These are phyloP conservation scores for Fusarium tjaetaba DNA, from an alignment of 2,329 filamentous ascomycete species.

Conservation along the genomic window DNA sequence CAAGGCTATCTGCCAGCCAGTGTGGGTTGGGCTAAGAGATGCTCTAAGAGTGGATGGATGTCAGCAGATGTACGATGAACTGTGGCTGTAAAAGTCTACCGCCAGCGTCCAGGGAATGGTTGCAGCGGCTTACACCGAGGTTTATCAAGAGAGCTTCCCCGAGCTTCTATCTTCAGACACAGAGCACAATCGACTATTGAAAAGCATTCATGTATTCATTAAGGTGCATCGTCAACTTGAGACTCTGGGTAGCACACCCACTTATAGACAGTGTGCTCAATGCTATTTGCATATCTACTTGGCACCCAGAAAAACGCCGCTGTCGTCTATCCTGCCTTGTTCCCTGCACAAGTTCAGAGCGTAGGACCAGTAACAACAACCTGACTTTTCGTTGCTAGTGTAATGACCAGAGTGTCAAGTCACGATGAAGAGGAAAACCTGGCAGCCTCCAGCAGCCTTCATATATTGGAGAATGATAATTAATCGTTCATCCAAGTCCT, in stretches of 20 bases:
- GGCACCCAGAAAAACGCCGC: slow-evolving; percentile 27
- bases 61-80: background rate
- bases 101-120: background rate
- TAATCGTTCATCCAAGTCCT: slow-evolving; percentile 37
- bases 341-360: slow-evolving; percentile 24
- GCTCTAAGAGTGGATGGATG: too few species aligned
- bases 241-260: slow-evolving; percentile 31
- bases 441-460: slow-evolving; percentile 30
- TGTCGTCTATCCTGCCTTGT: slow-evolving; percentile 35
- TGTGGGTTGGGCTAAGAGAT: slow-evolving; percentile 48
- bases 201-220: slow-evolving; percentile 45
- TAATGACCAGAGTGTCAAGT: slow-evolving; percentile 28
- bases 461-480: slow-evolving; percentile 26
- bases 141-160: background rate
- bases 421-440: slow-evolving; percentile 33
- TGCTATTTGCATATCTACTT: slow-evolving; percentile 36
- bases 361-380: slow-evolving; percentile 9
- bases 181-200: background rate
- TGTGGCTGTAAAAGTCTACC: background rate
- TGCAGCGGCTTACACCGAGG: background rate
- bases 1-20: background rate
- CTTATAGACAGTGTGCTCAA: slow-evolving; percentile 39
- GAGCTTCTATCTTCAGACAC: background rate
- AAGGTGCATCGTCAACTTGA: slow-evolving; percentile 41
- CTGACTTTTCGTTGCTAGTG: slow-evolving; percentile 10